A percentile compares a stretch with the other conserved stretches of the same genome.
Conservation (phyloP, 805 yeast genomes). For the Candida vaughaniae region DNA sequence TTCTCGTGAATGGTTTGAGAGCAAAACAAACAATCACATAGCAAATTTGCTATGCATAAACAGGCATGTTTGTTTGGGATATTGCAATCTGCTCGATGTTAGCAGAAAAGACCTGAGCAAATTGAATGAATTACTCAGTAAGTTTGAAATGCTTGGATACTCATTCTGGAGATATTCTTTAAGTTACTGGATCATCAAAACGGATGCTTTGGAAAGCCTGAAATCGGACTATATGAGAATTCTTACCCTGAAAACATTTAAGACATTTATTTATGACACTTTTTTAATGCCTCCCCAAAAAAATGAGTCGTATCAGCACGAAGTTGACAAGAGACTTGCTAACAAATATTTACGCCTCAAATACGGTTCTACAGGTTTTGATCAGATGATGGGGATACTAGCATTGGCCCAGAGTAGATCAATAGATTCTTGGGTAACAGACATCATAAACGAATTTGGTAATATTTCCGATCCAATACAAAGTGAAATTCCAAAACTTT, state of each 20-base stretch:
- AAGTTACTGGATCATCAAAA: not conserved
- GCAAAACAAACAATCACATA: no score
- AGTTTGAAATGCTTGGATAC: no score
- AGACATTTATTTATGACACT: conserved; percentile 2
- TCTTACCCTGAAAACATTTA: conserved; percentile 7
- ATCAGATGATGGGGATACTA: conserved; percentile 8
- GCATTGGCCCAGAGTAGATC: conserved; percentile 1
- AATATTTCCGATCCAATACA: no score
- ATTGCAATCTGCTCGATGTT: not conserved
- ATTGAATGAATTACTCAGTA: no score
- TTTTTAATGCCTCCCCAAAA: not conserved
- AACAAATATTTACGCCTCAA: conserved; percentile 6
- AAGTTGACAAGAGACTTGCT: not conserved
- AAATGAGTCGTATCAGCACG: not conserved
- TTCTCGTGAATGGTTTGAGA: no score
- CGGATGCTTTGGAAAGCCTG: not conserved
- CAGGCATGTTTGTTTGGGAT: not conserved
- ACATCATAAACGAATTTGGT: no score
- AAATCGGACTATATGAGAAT: not conserved
- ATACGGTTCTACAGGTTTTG: conserved; percentile 7
- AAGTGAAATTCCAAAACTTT: no score
- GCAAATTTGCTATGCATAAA: not conserved
- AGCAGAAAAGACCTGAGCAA: no score
- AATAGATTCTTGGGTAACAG: no score
- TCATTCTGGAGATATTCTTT: conserved; percentile 5